phyloP scores from a whole-genome alignment of 768 basidiomycete species.

The Russula griseocarnosa region DNA sequence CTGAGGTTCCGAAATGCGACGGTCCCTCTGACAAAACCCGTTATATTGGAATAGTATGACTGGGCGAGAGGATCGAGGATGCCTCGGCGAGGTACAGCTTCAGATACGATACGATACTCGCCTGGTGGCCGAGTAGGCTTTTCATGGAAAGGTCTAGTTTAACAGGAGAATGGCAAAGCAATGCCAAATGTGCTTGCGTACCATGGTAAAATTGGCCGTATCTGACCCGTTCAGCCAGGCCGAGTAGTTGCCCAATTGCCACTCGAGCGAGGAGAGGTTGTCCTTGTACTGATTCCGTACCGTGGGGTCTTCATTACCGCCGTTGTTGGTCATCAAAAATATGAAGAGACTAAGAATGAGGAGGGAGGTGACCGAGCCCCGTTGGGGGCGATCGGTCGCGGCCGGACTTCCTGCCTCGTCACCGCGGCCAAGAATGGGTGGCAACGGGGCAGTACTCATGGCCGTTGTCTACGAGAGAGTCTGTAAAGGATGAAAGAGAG shows the following conservation, averaged over 20 bases:
- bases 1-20: constrained; percentile 58
- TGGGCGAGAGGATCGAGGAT: constrained; percentile 43
- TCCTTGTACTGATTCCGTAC: constrained; percentile 64
- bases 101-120: constrained; percentile 46
- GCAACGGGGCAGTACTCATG: constrained; percentile 12
- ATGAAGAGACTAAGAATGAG: constrained; percentile 70
- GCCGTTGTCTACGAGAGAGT: neutral
- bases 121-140: constrained; percentile 49
- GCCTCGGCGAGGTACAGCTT: constrained; percentile 45
- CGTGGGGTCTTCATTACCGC: constrained; percentile 56
- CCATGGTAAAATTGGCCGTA: constrained; percentile 58
- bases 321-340: constrained; percentile 76
- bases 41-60: constrained; percentile 72
- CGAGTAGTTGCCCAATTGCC: constrained; percentile 68
- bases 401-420: constrained; percentile 10
- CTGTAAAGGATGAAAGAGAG: neutral
- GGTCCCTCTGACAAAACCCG: constrained; percentile 71
- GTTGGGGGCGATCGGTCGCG: constrained; percentile 35
- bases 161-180: constrained; percentile 9
- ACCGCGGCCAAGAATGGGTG: neutral
- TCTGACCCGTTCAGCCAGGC: constrained; percentile 68
- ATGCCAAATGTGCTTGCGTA: constrained; percentile 35
- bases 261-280: constrained; percentile 51
- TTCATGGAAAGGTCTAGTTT: neutral
- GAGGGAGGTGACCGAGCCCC: constrained; percentile 67